Percentiles rank a stretch among this genome's conserved stretches.
Conservation (phyloP, 805 yeast species). For the Metschnikowia matae region DNA sequence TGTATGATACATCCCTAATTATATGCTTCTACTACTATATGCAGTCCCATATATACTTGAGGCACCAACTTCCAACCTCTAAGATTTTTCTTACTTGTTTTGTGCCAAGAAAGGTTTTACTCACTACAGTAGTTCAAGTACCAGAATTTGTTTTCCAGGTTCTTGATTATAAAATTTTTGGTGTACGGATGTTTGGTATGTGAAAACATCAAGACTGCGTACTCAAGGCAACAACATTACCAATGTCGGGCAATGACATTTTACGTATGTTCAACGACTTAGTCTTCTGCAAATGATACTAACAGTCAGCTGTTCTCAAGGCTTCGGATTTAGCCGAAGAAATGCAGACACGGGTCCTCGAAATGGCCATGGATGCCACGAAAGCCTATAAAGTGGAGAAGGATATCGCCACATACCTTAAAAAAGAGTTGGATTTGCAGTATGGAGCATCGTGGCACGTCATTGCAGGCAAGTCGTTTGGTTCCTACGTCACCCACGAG, state of each 20-base stretch:
- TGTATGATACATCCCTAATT: neutral
- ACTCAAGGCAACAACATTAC: neutral
- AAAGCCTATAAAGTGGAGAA: constrained; percentile 44
- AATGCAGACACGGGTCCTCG: constrained; percentile 47
- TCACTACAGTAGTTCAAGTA: neutral
- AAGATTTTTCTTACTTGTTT: neutral
- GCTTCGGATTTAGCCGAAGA: constrained; percentile 50
- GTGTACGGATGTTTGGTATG: neutral
- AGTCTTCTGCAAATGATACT: neutral
- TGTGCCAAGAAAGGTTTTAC: neutral
- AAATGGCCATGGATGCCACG: constrained; percentile 44
- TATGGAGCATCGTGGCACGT: constrained; percentile 80
- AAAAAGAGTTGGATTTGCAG: constrained; percentile 60
- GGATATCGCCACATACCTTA: constrained; percentile 63
- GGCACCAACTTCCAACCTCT: neutral
- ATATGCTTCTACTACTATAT: neutral
- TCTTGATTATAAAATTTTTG: neutral
- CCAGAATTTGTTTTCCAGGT: no score
- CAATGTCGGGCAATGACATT: constrained; percentile 3
- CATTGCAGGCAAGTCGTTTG: constrained; percentile 74
- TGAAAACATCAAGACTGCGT: neutral
- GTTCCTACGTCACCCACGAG: constrained; percentile 76
- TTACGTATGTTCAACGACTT: neutral
- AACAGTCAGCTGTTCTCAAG: constrained; percentile 33
- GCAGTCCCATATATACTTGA: neutral